Evolutionary conservation across 2,329 filamentous ascomycete genomes (phyloP), one percentile per base, ranked within the genome.

Genomic region (Monosporascus sp.): DNA sequence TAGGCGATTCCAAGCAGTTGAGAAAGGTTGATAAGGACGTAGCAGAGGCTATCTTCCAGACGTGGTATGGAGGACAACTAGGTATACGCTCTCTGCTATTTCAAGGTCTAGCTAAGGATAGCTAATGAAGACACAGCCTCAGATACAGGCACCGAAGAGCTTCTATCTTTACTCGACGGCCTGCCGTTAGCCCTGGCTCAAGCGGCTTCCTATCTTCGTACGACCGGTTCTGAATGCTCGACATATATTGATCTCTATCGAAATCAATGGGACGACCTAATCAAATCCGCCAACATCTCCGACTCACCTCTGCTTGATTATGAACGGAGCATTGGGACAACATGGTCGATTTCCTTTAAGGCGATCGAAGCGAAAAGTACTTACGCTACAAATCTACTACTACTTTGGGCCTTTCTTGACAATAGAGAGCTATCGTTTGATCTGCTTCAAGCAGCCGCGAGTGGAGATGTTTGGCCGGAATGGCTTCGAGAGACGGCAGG

Each of bases 181-280:
- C 68, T 77, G 27, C 74, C 74, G 14, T 67, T 80, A 31, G 75
- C 75, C 2, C 67, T 79, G 17, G 62, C 73, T 5, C 71, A 73
- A 17, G 75, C 76, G 18, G 73, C 74, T 5, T 66, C 72, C 0
- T 79, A 74, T 54, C 68, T 79, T 15, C 52, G 65, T 27, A 56
- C 74, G 47, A 66, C 68, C 25, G 54, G 67, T 38, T 71, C 64
- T 0, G 72, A 54, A 36, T 68, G 67, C n/a, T 51, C 48, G 0
- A 60, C 73, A 39, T 79, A 78, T 59, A 62, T 76, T 42, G 31
- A 64, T 9, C 48, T 67, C 8, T 78, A 79, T 54, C 47, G 68
- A 39, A 54, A 58, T 39, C 69, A 64, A 47, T 79, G 70, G 75
- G 54, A 55, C 18, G 54, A 54, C 42, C 60, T 74, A 9, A 14